Conservation (phyloP, 495 filamentous ascomycete species). For the Sabuloglossum arenarium region DNA sequence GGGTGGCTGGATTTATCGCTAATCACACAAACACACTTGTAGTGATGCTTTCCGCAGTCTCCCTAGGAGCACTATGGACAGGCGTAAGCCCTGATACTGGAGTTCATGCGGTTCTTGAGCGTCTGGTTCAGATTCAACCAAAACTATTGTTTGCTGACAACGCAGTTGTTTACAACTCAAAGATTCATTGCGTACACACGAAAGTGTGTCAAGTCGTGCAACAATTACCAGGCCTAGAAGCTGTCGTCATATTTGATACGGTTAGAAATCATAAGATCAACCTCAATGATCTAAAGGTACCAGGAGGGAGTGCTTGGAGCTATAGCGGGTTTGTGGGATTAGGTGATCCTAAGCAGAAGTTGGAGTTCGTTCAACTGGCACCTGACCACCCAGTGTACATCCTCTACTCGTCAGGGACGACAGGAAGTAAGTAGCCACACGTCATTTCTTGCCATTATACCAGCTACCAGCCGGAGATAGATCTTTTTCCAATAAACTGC, state of each 20-base stretch:
- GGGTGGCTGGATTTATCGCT: constrained; percentile 69
- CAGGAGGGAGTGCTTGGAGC: constrained; percentile 18
- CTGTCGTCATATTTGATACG: constrained; percentile 50
- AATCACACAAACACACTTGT: constrained; percentile 72
- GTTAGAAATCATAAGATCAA: constrained; percentile 27
- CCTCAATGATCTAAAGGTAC: constrained; percentile 20
- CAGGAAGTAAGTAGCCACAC: constrained; percentile 27
- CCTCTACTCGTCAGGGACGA: constrained; percentile 73
- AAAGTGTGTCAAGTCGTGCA: constrained; percentile 56
- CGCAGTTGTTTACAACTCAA: constrained; percentile 72
- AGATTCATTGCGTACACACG: constrained; percentile 44
- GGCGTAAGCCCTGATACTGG: constrained; percentile 72
- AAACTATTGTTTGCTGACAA: constrained; percentile 69
- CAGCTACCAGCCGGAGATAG: no score
- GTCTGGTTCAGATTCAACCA: constrained; percentile 63
- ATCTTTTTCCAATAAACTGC: no score
- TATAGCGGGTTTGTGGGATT: constrained; percentile 30
- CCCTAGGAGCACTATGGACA: constrained; percentile 53
- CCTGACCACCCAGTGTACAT: constrained; percentile 81
- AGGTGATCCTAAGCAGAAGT: constrained; percentile 17
- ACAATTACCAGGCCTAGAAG: constrained; percentile 37
- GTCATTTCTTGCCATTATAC: no score
- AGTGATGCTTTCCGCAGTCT: constrained; percentile 64
- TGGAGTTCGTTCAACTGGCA: constrained; percentile 50
- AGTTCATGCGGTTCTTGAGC: constrained; percentile 60